phyloP scores from a whole-genome alignment of 2,329 filamentous ascomycete species.

The Clonostachys solani region DNA sequence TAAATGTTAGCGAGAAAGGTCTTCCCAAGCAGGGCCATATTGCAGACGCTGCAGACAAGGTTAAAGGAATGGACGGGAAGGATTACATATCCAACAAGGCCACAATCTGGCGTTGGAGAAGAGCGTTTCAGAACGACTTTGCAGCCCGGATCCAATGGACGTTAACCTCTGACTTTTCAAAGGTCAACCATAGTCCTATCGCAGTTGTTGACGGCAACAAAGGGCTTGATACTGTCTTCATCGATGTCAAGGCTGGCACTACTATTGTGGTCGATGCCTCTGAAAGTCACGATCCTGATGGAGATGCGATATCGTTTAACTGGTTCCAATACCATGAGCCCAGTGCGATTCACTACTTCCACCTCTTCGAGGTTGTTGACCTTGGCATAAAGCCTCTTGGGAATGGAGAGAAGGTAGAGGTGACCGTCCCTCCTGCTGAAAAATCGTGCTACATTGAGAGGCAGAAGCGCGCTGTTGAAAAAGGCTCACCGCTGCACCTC shows the following conservation, averaged over 20 bases:
- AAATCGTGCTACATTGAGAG: neutral
- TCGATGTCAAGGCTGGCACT: constrained; percentile 31
- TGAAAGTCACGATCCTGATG: constrained; percentile 37
- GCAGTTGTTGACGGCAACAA: constrained; percentile 27
- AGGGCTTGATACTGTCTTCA: constrained; percentile 24
- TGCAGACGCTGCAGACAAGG: constrained; percentile 19
- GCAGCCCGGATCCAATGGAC: constrained; percentile 35
- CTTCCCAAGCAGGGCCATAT: constrained; percentile 11
- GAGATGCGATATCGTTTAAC: constrained; percentile 33
- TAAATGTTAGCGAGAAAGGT: constrained; percentile 11
- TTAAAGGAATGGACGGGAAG: constrained; percentile 5
- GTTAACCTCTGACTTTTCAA: constrained; percentile 12
- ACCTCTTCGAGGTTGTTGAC: neutral
- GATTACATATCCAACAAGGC: constrained; percentile 20
- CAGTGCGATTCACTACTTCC: constrained; percentile 2
- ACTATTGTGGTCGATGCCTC: constrained; percentile 37
- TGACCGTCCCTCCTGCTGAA: neutral
- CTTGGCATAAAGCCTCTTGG: neutral
- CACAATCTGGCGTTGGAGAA: constrained; percentile 36
- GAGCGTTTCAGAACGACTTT: constrained; percentile 34
- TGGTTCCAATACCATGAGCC: constrained; percentile 44
- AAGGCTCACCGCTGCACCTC: neutral
- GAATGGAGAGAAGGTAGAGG: neutral
- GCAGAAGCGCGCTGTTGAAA: neutral
- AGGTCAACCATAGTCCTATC: constrained; percentile 41